Conservation (phyloP, 2,329 filamentous ascomycete species). For the Thermoascus crustaceus region DNA sequence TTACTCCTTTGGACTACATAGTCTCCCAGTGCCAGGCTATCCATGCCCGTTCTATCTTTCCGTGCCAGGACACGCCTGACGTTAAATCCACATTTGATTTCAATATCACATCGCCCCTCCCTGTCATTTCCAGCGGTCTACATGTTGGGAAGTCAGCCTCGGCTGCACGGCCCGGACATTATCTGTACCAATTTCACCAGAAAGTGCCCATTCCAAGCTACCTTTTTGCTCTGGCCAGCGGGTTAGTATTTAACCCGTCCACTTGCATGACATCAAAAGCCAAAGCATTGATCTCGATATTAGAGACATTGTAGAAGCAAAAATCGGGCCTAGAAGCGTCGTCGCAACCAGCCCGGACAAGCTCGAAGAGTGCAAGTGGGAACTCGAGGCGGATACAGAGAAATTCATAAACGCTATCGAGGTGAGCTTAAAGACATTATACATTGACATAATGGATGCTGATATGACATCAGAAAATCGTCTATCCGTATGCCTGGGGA, state of each 20-base stretch:
- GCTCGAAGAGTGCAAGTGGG: constrained; percentile 75
- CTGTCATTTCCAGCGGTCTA: constrained; percentile 86
- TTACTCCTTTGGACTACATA: constrained; percentile 14
- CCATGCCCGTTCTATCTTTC: constrained; percentile 86
- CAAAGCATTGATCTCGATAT: constrained; percentile 25
- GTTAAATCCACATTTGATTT: constrained; percentile 94
- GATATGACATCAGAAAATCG: constrained; percentile 40
- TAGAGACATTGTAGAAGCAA: constrained; percentile 76
- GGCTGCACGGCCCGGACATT: constrained; percentile 45
- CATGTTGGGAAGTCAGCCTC: constrained; percentile 44
- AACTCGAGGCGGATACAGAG: constrained; percentile 84
- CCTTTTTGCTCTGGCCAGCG: constrained; percentile 79
- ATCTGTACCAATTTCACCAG: constrained; percentile 79
- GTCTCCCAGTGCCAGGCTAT: constrained; percentile 96
- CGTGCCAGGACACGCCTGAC: constrained; percentile 94
- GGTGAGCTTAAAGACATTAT: constrained; percentile 37
- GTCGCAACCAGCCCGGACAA: constrained; percentile 87
- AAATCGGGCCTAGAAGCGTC: constrained; percentile 74
- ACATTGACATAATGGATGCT: constrained; percentile 5
- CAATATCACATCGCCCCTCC: constrained; percentile 74
- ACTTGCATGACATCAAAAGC: background rate
- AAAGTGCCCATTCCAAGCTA: constrained; percentile 90
- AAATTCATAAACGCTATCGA: constrained; percentile 85
- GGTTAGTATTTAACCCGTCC: constrained; percentile 21
- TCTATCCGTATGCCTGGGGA: constrained; percentile 89